Evolutionary conservation across 2,329 filamentous ascomycete genomes (phyloP), one percentile per base, ranked within the genome.

Genomic region (Verticillium longisporum): DNA sequence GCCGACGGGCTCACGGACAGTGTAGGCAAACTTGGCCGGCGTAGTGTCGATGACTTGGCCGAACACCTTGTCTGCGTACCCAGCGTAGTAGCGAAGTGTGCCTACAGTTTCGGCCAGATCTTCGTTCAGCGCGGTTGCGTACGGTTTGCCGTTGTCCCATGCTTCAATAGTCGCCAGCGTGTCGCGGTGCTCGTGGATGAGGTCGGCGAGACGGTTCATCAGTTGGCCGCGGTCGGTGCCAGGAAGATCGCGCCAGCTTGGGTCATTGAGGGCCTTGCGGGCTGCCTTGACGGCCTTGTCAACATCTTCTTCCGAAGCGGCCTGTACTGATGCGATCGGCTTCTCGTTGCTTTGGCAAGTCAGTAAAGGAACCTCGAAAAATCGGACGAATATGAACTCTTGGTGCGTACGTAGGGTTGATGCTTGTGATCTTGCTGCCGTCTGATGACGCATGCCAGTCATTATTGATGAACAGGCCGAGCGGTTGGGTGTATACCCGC

Each of bases 1-100:
- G 50, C 90, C 89, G 21, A 92, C 75, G 1, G 90, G 89, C 70
- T 90, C 85, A 38, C 86, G 82, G 37, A 89, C 78, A 0, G 88
- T 90, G 68, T 91, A 91, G 1, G 88, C 87, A 60, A 91, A 82
- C 67, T 90, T 91, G 21, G 80, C 75, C 0, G 82, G 79, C 0
- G 85, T 88, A 0, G 88, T 90, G 67, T 84, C 83, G 66, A 91
- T 89, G 26, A 88, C 87, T 68, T 89, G 84, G 4, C 89, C 89
- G 56, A 85, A 84, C 13, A 89, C 84, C 76, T 92, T 91, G 72
- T 91, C 89, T 6, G 87, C 86, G 75, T 84, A 91, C 32, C 89
- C 89, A 34, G 84, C 86, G 69, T 91, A 91, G 71, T 92, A 91
- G 63, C 85, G 85, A 58, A 83, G 76, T 2, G 70, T 69, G 53